Evolutionary conservation across 140 eudicot genomes (phyloP).

Genomic region (Flaveria floridana): DNA sequence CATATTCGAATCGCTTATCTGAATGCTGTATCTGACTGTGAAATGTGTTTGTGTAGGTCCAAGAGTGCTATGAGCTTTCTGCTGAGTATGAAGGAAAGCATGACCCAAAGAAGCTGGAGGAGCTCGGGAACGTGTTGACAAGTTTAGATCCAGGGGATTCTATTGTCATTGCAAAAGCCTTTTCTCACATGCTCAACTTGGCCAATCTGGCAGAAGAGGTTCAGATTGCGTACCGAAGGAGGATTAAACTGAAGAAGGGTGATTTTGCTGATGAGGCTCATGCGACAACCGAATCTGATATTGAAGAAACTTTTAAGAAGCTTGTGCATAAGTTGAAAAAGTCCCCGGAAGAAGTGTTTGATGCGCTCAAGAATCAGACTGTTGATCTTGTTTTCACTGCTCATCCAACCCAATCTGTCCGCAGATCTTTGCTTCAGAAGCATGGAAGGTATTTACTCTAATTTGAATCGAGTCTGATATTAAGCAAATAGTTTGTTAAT

Average conservation of each 20-base stretch:
- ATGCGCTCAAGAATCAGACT: conserved; percentile 95
- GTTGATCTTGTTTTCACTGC: conserved; percentile 95
- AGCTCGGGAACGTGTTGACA: conserved; percentile 78
- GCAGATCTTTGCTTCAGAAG: conserved; percentile 98
- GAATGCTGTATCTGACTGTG: neutral
- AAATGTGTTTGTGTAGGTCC: conserved; percentile 53
- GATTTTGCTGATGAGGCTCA: conserved; percentile 77
- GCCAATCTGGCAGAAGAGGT: conserved; percentile 99
- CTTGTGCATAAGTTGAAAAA: conserved; percentile 73
- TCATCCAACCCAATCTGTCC: conserved; percentile 94
- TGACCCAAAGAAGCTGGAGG: conserved; percentile 75
- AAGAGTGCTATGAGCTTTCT: conserved; percentile 95
- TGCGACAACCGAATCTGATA: conserved; percentile 90
- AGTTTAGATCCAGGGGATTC: conserved; percentile 97
- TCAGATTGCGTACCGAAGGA: conserved; percentile 84
- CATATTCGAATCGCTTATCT: neutral
- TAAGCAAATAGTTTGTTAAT: conserved; percentile 5
- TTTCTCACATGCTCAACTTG: conserved; percentile 94
- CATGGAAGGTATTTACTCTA: conserved; percentile 75
- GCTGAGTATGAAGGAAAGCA: conserved; percentile 88
- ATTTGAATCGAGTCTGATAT: neutral
- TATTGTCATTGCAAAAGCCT: conserved; percentile 80
- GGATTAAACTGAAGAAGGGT: conserved; percentile 78
- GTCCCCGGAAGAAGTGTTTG: conserved; percentile 92
- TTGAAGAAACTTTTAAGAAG: conserved; percentile 90